Base-by-base conservation (phyloP, 345 rosid species). In the Raphanus sativus region DNA sequence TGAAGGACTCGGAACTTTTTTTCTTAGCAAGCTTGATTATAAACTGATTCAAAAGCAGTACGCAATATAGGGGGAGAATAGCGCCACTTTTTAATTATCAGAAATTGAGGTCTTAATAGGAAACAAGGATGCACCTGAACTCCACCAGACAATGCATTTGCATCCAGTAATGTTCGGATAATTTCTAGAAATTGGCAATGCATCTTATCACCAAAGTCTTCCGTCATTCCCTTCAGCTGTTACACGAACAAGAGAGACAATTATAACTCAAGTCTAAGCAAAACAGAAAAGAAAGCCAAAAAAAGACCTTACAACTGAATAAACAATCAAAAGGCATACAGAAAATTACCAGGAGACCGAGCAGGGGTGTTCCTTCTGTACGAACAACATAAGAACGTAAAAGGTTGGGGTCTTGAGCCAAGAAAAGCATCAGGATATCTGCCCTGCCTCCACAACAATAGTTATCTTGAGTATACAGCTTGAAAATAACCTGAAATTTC, bases 181-280 rank as follows among this genome's bases (percentile, higher is more conserved):
- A 93, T 96, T 83, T 96, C 99, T 59, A 93, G 93, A 87, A 96
- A 96, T 69, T 96, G 98, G 86, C 97, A 96, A 66, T 96, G 91
- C 99, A 96, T 91, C 83, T 89, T 92, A 26, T 87, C 95, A 75
- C 93, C 97, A 76, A 93, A 93, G 81, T 93, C 98, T 65, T 97
- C 92, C 79, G 89, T 79, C 98, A 96, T 89, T 71, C 99, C 97
- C 81, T 91, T 91, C 71, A 96, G 96, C 99, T 96, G 87, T 34
- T 70, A 65, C 50, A 63, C 71, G 67, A 69, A 74, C 33, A 64
- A 64, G 8, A 24, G 72, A 59, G 63, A 12, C 56, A 45, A 16
- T 65, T 64, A 80, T 56, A 24, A 8, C 40, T 56, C 17, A 21
- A 62, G 48, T 58, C 71, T 36, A 48, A 48, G 54, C 54, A 48